Evolutionary conservation across 148 eudicot genomes (phyloP).

Genomic region (Hydrangea macrophylla): DNA sequence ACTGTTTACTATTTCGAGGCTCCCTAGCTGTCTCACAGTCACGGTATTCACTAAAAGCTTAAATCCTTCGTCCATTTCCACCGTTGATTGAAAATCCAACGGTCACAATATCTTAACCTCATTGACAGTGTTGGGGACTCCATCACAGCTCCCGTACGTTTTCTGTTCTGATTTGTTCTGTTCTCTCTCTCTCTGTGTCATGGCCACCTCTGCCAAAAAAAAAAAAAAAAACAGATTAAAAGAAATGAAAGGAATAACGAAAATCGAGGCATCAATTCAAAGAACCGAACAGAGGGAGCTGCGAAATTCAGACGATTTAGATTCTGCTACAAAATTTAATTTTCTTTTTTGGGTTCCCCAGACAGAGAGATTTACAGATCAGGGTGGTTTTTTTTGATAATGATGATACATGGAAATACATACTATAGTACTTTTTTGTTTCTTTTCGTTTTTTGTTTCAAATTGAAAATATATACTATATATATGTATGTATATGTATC

Average conservation of each 20-base stretch:
- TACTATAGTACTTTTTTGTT: not conserved
- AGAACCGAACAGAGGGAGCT: not conserved
- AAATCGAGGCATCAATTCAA: not conserved
- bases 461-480: no score
- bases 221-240: no score
- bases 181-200: not conserved
- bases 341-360: no score
- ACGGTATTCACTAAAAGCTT: not conserved
- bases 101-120: no score
- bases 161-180: not conserved
- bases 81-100: no score
- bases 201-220: slow-evolving; percentile 10
- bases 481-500: no score
- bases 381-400: not conserved
- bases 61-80: no score
- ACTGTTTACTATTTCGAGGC: not conserved
- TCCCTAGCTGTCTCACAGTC: no score
- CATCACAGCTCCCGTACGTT: not conserved
- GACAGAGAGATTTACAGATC: not conserved
- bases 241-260: not conserved
- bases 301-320: not conserved
- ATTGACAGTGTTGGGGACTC: not conserved
- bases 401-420: not conserved
- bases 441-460: not conserved
- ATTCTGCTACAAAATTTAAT: not conserved